phyloP scores from a whole-genome alignment of 2,329 filamentous ascomycete genomes.

The Trichoderma sp. region DNA sequence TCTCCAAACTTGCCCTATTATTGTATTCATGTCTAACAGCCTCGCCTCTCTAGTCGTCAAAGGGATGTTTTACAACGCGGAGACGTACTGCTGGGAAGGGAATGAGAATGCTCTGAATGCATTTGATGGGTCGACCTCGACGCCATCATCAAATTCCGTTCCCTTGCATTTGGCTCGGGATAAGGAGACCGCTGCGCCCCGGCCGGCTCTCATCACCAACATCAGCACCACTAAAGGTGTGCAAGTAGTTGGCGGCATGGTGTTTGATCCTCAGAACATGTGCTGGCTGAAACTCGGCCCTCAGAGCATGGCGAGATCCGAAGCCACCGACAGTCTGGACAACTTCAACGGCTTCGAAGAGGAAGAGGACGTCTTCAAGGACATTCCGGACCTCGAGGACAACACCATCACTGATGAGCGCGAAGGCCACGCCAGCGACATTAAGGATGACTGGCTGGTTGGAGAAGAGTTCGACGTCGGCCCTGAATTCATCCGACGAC shows the following conservation, averaged over 20 bases:
- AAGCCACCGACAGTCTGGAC: constrained; percentile 57
- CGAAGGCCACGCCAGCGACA: constrained; percentile 54
- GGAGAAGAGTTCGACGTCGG: constrained; percentile 98
- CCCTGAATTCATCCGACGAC: constrained; percentile 84
- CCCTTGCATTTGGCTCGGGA: constrained; percentile 48
- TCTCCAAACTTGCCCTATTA: not conserved
- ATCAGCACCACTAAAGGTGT: constrained; percentile 81
- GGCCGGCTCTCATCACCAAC: constrained; percentile 84
- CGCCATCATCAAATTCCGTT: constrained; percentile 45
- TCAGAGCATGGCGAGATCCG: constrained; percentile 40
- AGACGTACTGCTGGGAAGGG: constrained; percentile 87
- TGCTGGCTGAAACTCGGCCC: constrained; percentile 83
- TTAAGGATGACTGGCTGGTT: constrained; percentile 77
- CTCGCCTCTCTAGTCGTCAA: constrained; percentile 63
- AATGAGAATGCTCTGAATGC: constrained; percentile 81
- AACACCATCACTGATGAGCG: constrained; percentile 49
- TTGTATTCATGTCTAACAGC: constrained; percentile 29
- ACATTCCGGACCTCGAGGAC: constrained; percentile 89
- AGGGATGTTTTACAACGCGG: constrained; percentile 94
- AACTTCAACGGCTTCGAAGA: constrained; percentile 71
- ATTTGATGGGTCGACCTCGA: constrained; percentile 66
- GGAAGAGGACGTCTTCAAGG: constrained; percentile 90
- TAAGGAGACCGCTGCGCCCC: constrained; percentile 57
- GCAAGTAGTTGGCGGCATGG: constrained; percentile 95
- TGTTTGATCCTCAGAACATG: constrained; percentile 96